Conservation (phyloP, 495 filamentous ascomycete genomes). For the Penicillium dipodomyicola region DNA sequence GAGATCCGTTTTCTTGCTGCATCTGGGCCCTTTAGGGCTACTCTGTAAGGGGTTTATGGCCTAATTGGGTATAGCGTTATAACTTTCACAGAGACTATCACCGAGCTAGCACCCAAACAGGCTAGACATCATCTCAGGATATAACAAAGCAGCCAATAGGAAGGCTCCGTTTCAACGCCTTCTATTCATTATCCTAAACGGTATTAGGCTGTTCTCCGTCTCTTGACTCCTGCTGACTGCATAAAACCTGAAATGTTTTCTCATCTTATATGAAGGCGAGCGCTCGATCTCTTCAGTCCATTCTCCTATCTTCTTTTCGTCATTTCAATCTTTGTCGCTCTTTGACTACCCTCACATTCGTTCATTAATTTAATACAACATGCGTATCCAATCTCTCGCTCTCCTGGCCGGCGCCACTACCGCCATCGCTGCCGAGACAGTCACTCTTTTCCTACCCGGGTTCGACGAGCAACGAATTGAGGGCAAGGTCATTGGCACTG, state of each 20-base stretch:
- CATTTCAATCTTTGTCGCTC: background rate
- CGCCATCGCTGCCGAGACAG: constrained; percentile 12
- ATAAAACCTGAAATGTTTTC: background rate
- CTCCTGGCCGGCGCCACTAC: constrained; percentile 15
- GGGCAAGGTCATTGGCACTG: constrained; percentile 15
- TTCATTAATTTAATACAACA: constrained; percentile 4
- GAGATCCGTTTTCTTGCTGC: background rate
- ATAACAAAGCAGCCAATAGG: background rate
- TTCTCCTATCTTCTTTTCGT: no score
- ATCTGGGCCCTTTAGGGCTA: background rate
- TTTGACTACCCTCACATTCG: background rate
- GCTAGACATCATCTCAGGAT: background rate
- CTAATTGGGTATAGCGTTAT: background rate
- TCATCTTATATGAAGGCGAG: no score
- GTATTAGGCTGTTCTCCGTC: background rate
- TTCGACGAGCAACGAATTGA: constrained; percentile 12
- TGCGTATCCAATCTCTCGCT: constrained; percentile 18
- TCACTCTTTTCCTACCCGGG: constrained; percentile 20
- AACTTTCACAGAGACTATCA: background rate
- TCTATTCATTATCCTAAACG: background rate
- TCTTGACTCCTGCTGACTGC: background rate
- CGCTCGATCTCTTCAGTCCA: no score
- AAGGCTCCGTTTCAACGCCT: background rate
- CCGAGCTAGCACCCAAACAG: background rate
- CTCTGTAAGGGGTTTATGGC: background rate